phyloP scores from a whole-genome alignment of 2,329 filamentous ascomycete genomes.

The Xylariaceae sp. region DNA sequence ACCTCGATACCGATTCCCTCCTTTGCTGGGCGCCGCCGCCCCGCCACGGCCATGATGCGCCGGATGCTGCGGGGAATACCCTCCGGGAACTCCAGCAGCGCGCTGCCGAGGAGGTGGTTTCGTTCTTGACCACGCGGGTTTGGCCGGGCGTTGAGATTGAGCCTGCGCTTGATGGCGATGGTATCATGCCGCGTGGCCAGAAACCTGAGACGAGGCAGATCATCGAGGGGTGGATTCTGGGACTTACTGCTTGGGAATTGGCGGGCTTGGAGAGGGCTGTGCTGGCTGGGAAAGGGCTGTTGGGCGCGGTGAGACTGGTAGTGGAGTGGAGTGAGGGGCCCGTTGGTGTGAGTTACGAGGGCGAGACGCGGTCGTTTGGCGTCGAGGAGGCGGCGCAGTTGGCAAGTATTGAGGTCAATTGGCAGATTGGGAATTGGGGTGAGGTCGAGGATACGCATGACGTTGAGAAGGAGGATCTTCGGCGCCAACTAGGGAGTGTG shows the following conservation, averaged over 20 bases:
- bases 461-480: constrained; percentile 86
- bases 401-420: constrained; percentile 78
- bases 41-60: constrained; percentile 44
- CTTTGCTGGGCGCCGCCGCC: constrained; percentile 76
- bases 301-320: constrained; percentile 71
- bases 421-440: constrained; percentile 89
- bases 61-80: constrained; percentile 42
- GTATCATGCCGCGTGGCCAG: constrained; percentile 73
- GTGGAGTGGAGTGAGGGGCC: constrained; percentile 83
- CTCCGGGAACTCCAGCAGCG: constrained; percentile 70
- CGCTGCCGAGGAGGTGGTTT: constrained; percentile 65
- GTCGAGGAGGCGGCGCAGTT: constrained; percentile 77
- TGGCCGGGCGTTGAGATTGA: constrained; percentile 79
- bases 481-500: constrained; percentile 82
- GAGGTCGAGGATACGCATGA: constrained; percentile 98
- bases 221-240: constrained; percentile 71
- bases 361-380: constrained; percentile 54
- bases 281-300: constrained; percentile 80
- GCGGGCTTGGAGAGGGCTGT: constrained; percentile 81
- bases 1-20: constrained; percentile 86
- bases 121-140: constrained; percentile 64
- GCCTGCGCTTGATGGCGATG: constrained; percentile 74
- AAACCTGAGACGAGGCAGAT: constrained; percentile 69
- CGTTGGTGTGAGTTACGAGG: constrained; percentile 40
- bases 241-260: constrained; percentile 72